Base-by-base conservation (phyloP, 1,139 yeast species). In the Suhomyces anneliseae region DNA sequence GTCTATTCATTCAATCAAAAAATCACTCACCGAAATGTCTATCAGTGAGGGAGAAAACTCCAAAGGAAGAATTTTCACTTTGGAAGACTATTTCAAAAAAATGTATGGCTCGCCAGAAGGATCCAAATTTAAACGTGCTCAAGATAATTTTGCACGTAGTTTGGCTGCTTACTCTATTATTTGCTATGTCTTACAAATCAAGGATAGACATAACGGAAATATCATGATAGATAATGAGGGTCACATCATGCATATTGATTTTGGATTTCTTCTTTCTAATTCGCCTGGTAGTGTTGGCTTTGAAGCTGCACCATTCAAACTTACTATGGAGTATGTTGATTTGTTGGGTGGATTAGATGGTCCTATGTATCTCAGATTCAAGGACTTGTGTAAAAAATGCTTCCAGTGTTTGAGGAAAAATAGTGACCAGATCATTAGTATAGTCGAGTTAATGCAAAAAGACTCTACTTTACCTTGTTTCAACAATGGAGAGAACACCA, bases 241-340 rank as follows among this genome's bases (percentile, higher is more conserved):
- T 0, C 98, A 93, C 62, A 86, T 93, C 11, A 85, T 90, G 42
- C 99, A 93, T 64, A 93, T 93, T 56, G 99, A 93, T 68, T 93
- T 93, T 70, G 99, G 99, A 0, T 93, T 90, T 62, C 68, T 93
- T 60, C 72, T 93, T 6, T 89, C 97, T 0, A 93, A 93, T 60
- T 86, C 97, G 0, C 99, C 99, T 0, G 98, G 98, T 2, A 86
- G 96, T 48, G 90, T 93, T 46, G 97, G 97, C 0, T 90, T 93
- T 65, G 99, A 93, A 61, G 95, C 97, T 1, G 97, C 98, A 0
- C 97, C 99, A 1, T 93, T 93, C 74, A 93, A 93, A 61, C 71
- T 93, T 14, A 90, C 98, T 0, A 75, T 76, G 49, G 99, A 93
- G 60, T 93, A 93, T 59, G 81, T 90, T 24, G 97, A 92, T 37